Evolutionary conservation across 23 red algal genomes (phyloP).

Genomic region (Chondrus crispus): DNA sequence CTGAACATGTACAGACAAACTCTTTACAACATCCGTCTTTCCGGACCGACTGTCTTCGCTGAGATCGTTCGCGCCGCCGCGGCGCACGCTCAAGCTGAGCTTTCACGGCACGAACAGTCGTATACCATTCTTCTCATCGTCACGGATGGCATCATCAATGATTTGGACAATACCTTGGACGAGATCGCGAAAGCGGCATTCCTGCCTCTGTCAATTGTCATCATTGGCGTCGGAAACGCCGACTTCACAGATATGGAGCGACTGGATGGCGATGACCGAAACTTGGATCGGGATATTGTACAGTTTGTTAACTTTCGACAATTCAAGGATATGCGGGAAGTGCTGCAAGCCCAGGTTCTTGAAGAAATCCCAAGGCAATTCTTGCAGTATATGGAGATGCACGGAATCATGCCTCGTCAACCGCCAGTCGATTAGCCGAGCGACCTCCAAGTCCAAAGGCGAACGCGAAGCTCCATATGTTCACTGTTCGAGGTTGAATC

Average conservation of each 20-base stretch:
- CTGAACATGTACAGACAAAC: slow-evolving; percentile 68
- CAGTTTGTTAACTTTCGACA: slow-evolving; percentile 73
- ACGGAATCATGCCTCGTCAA: slow-evolving; percentile 33
- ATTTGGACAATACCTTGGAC: slow-evolving; percentile 65
- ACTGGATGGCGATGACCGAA: slow-evolving; percentile 58
- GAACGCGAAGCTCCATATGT: too few species aligned
- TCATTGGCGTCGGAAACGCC: slow-evolving; percentile 76
- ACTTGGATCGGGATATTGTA: slow-evolving; percentile 65
- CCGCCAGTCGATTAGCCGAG: slow-evolving; percentile 31
- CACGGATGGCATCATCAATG: slow-evolving; percentile 83
- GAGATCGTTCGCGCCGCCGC: slow-evolving; percentile 54
- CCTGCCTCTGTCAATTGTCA: slow-evolving; percentile 72
- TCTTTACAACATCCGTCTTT: slow-evolving; percentile 47
- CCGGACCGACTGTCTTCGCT: slow-evolving; percentile 71
- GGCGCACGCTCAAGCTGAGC: slow-evolving; percentile 44
- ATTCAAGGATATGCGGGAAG: slow-evolving; percentile 32
- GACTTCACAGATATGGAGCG: slow-evolving; percentile 76
- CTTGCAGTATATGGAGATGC: slow-evolving; percentile 53
- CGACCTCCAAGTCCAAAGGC: too few species aligned
- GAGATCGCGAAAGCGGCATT: slow-evolving; percentile 47
- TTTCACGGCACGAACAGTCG: slow-evolving; percentile 15
- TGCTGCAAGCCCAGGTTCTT: slow-evolving; percentile 45
- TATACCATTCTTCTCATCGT: slow-evolving; percentile 75
- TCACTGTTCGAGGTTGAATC: too few species aligned
- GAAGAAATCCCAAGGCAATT: slow-evolving; percentile 72